Conservation (phyloP, 148 eudicot genomes). For the Pharnaceum exiguum region DNA sequence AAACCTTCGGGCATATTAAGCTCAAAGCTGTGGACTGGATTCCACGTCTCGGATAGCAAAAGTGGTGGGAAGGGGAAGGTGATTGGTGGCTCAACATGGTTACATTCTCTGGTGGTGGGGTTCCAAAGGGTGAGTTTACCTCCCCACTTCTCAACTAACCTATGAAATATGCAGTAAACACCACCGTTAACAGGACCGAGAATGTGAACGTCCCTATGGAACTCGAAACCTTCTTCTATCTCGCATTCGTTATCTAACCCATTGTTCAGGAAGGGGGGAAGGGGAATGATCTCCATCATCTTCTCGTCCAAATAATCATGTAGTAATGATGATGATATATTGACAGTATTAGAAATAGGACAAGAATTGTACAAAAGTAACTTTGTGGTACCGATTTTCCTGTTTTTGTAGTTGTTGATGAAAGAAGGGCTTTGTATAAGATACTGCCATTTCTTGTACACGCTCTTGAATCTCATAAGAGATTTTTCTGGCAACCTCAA, state of each 20-base stretch:
- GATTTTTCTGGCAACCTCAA: too few species aligned
- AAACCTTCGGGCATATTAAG: background rate
- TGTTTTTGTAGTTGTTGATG: background rate
- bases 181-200: slow-evolving; percentile 6
- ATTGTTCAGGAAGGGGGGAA: slow-evolving; percentile 9
- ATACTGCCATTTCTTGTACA: slow-evolving; percentile 10
- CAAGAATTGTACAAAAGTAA: background rate
- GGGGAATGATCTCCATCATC: too few species aligned
- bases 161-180: background rate
- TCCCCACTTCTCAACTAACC: background rate
- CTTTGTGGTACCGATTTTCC: background rate
- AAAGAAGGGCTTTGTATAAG: background rate
- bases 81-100: background rate
- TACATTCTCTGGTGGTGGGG: background rate
- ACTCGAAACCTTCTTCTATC: background rate
- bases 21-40: background rate
- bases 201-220: background rate
- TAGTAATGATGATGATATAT: background rate
- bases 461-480: slow-evolving; percentile 9
- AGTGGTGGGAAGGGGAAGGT: background rate
- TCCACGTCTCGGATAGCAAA: background rate
- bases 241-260: background rate
- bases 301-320: background rate
- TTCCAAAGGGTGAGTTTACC: slow-evolving; percentile 5
- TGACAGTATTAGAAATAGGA: background rate